A percentile compares a stretch with the other conserved stretches of the same genome.
Evolutionary conservation across 257 asterid species (phyloP).

Genomic region (Solanum pinnatisectum): DNA sequence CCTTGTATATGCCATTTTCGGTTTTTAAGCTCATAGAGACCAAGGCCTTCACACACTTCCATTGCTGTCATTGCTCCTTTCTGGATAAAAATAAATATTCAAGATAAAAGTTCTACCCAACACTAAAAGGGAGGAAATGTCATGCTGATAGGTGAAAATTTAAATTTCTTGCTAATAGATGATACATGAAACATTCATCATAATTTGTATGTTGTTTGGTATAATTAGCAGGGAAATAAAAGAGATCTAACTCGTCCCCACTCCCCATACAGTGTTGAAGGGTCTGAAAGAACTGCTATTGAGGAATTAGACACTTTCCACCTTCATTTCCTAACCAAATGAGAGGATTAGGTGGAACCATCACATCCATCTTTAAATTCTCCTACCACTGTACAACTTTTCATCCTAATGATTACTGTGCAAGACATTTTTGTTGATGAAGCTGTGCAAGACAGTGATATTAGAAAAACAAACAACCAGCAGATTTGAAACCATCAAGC

Average conservation of each 20-base stretch:
- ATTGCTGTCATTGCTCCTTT: conserved; percentile 91
- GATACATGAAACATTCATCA: not conserved
- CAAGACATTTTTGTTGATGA: not conserved
- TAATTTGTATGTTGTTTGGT: not conserved
- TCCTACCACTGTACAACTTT: not conserved
- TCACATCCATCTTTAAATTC: not conserved
- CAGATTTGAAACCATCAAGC: not conserved
- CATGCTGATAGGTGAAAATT: not conserved
- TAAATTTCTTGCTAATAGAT: not conserved
- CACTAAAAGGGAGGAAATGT: not conserved
- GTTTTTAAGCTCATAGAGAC: conserved; percentile 72
- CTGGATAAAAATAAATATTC: conserved; percentile 19
- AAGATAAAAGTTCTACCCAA: not conserved
- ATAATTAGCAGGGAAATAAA: not conserved
- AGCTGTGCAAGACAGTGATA: not conserved
- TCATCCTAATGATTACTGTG: not conserved
- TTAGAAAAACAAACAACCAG: not conserved
- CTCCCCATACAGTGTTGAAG: not conserved
- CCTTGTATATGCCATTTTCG: conserved; percentile 98
- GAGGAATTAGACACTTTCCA: not conserved
- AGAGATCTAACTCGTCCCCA: not conserved
- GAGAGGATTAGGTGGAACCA: not conserved
- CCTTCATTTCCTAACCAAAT: not conserved
- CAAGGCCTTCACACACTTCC: conserved; percentile 93
- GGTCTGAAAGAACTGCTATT: not conserved